Evolutionary conservation across 352 stramenopile genomes (phyloP), one percentile per base, ranked within the genome.

Genomic region (Phytophthora foliorum): DNA sequence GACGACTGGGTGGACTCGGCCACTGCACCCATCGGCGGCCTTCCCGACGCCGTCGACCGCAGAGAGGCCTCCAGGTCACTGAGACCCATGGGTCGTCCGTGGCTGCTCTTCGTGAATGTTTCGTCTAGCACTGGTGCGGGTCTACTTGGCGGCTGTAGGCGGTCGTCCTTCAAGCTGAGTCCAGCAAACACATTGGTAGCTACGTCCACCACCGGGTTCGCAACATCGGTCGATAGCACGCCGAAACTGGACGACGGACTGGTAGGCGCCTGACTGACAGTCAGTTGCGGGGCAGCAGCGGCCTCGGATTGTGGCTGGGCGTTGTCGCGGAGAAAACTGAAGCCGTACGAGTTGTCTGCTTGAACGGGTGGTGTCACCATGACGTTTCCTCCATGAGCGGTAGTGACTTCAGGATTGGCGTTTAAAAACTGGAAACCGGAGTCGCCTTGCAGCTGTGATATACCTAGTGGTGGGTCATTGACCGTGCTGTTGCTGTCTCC

Each of bases 171-270:
- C 4, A 92, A 22, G 46, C 56, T 88, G 39, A 92, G 69, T 10
- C 84, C 84, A 16, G 80, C 76, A 57, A 92, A 92, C 21, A 92
- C 84, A 2, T 81, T 75, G 8, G 67, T 76, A 4, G 71, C 27
- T 24, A 63, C 55, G 13, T 77, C 62, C 25, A 56, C 57, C 21
- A 51, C 25, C 6, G 62, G 49, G 13, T 50, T 60, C 2, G 59
- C 49, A 2, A 45, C 51, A 60, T 63, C 65, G n/a, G 67, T 63
- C 22, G 63, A 74, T 11, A 80, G 31, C 14, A 78, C 78, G 14
- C 59, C 66, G 34, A 82, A 88, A 58, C 74, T 84, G 7, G 79
- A 85, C n/a, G 64, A 73, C 4, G 72, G 58, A 36, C 67, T 74
- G 4, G 67, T 77, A 46, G 63, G 72, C 2, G 67, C 50, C 21